A percentile compares a stretch with the other conserved stretches of the same genome.
Evolutionary conservation across 331 rosid species (phyloP).

Genomic region (Acacia pycnantha): DNA sequence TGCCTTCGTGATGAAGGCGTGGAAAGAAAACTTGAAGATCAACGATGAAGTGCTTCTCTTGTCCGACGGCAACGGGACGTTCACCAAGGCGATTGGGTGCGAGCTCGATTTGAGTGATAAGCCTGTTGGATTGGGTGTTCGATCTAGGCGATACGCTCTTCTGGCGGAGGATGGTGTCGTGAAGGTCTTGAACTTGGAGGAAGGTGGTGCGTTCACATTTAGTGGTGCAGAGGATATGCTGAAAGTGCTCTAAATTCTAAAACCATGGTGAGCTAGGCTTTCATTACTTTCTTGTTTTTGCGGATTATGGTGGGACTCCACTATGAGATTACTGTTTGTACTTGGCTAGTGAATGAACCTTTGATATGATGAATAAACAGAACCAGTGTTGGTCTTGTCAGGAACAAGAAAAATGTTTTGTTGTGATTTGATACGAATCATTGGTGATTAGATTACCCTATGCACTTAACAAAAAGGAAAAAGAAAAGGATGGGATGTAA

Average conservation of each 20-base stretch:
- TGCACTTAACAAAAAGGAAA: neutral
- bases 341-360: constrained; percentile 9
- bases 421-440: neutral
- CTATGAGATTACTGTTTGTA: neutral
- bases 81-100: constrained; percentile 76
- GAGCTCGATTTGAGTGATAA: constrained; percentile 93
- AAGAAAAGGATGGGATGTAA: neutral
- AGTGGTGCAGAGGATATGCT: constrained; percentile 86
- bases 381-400: neutral
- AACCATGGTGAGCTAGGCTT: neutral
- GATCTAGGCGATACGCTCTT: constrained; percentile 82
- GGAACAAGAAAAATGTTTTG: neutral
- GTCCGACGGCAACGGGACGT: constrained; percentile 83
- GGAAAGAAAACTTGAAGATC: constrained; percentile 77
- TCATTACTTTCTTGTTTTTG: neutral
- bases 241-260: constrained; percentile 49
- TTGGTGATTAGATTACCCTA: neutral
- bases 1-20: constrained; percentile 85
- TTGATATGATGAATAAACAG: constrained; percentile 14
- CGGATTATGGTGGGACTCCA: neutral
- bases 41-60: constrained; percentile 71
- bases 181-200: constrained; percentile 91
- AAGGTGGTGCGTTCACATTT: constrained; percentile 91
- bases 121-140: constrained; percentile 85
- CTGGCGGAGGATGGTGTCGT: constrained; percentile 90